Evolutionary conservation across 495 filamentous ascomycete species (phyloP).

Genomic region (Neurospora terricola): DNA sequence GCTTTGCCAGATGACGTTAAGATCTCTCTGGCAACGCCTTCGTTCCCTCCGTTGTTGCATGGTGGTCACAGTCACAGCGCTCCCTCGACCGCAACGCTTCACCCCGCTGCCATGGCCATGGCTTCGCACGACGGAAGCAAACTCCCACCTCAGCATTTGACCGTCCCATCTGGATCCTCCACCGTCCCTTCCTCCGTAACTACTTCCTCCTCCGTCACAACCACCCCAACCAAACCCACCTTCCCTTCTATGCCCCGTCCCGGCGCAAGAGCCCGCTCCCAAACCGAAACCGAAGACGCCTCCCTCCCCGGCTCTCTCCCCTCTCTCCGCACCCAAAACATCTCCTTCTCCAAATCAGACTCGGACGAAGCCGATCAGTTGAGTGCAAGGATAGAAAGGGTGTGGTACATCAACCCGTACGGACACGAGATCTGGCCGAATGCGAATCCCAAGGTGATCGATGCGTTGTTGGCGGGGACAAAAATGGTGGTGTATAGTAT

Average conservation of each 20-base stretch:
- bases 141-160: neutral
- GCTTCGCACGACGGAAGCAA: conserved; percentile 3
- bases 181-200: neutral
- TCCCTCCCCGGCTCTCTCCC: conserved; percentile 80
- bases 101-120: conserved; percentile 3
- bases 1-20: conserved; percentile 35
- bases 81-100: conserved; percentile 15
- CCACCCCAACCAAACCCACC: neutral
- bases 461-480: conserved; percentile 44
- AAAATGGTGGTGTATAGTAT: conserved; percentile 79
- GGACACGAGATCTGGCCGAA: conserved; percentile 76
- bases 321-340: conserved; percentile 65
- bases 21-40: conserved; percentile 12
- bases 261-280: conserved; percentile 37
- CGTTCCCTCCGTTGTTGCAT: neutral
- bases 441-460: conserved; percentile 69
- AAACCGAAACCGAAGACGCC: conserved; percentile 58
- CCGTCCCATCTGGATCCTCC: neutral
- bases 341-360: conserved; percentile 59
- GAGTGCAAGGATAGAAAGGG: conserved; percentile 61
- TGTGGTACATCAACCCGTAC: conserved; percentile 98
- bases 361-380: conserved; percentile 48
- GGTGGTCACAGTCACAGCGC: conserved; percentile 7
- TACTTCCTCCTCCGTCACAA: neutral
- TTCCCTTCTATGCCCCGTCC: neutral